phyloP scores from a whole-genome alignment of 306 rosid species.

The Cucumis melo region DNA sequence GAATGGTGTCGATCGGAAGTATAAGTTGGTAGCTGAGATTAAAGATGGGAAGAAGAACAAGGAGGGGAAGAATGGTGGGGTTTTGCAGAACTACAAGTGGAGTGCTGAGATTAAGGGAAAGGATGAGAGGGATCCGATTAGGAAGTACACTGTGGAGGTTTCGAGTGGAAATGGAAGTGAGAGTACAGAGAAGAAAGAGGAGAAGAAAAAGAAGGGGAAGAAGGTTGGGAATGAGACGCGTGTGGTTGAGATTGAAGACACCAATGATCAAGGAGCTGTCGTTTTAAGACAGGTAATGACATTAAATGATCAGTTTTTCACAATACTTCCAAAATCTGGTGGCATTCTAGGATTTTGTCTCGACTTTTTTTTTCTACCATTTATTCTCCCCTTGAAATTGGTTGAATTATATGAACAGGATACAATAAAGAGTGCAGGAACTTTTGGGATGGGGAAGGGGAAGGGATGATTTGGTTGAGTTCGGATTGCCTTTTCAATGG shows the following conservation, averaged over 20 bases:
- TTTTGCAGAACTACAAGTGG: constrained; percentile 48
- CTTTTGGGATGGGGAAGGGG: background rate
- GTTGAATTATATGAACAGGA: background rate
- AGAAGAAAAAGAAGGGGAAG: constrained; percentile 22
- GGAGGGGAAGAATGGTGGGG: constrained; percentile 8
- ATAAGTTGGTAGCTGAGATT: constrained; percentile 57
- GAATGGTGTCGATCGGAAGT: constrained; percentile 56
- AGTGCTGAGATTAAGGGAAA: constrained; percentile 76
- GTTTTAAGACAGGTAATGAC: constrained; percentile 62
- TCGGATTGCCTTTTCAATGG: background rate
- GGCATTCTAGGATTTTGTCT: background rate
- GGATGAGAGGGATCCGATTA: constrained; percentile 33
- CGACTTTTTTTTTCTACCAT: background rate
- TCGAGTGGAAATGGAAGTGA: constrained; percentile 25
- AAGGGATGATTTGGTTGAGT: background rate
- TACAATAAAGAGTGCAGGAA: background rate
- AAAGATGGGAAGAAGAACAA: constrained; percentile 35
- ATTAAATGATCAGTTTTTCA: background rate
- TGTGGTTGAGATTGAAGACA: constrained; percentile 77
- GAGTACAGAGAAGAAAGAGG: constrained; percentile 13
- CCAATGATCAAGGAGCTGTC: constrained; percentile 36
- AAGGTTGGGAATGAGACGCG: constrained; percentile 32
- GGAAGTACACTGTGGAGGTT: constrained; percentile 49
- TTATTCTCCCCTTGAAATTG: background rate
- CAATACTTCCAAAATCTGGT: background rate